Evolutionary conservation across 2,329 filamentous ascomycete species (phyloP).

Genomic region (Fusarium sp.): DNA sequence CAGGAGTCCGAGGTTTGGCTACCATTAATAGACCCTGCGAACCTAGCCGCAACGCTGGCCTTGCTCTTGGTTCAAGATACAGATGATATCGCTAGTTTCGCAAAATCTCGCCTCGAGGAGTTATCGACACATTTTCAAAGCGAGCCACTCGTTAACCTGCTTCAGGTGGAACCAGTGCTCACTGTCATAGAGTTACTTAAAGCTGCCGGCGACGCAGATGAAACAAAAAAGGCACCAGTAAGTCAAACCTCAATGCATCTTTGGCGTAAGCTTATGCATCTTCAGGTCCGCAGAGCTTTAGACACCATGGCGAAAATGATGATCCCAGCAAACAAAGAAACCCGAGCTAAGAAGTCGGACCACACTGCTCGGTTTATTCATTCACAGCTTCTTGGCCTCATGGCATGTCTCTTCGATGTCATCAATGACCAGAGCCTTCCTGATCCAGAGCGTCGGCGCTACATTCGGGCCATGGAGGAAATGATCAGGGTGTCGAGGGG

Average conservation of each 20-base stretch:
- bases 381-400: slow-evolving; percentile 84
- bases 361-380: slow-evolving; percentile 80
- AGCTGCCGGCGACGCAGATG: slow-evolving; percentile 74
- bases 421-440: slow-evolving; percentile 75
- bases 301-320: slow-evolving; percentile 56
- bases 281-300: slow-evolving; percentile 59
- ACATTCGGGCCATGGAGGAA: slow-evolving; percentile 84
- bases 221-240: slow-evolving; percentile 65
- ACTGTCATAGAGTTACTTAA: slow-evolving; percentile 86
- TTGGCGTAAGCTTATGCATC: slow-evolving; percentile 37
- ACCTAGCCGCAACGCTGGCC: slow-evolving; percentile 67
- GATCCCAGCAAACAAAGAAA: slow-evolving; percentile 51
- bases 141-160: slow-evolving; percentile 71
- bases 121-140: slow-evolving; percentile 76
- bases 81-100: slow-evolving; percentile 67
- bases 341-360: slow-evolving; percentile 61
- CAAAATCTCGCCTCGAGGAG: slow-evolving; percentile 73
- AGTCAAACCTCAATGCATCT: slow-evolving; percentile 39
- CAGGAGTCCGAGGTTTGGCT: slow-evolving; percentile 71
- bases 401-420: slow-evolving; percentile 80
- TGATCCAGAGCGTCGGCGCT: slow-evolving; percentile 76
- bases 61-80: slow-evolving; percentile 67
- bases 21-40: slow-evolving; percentile 63
- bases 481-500: slow-evolving; percentile 81
- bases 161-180: slow-evolving; percentile 78